Evolutionary conservation across 202 grass and related monocot genomes (phyloP).

Genomic region (Carex sylvatica): DNA sequence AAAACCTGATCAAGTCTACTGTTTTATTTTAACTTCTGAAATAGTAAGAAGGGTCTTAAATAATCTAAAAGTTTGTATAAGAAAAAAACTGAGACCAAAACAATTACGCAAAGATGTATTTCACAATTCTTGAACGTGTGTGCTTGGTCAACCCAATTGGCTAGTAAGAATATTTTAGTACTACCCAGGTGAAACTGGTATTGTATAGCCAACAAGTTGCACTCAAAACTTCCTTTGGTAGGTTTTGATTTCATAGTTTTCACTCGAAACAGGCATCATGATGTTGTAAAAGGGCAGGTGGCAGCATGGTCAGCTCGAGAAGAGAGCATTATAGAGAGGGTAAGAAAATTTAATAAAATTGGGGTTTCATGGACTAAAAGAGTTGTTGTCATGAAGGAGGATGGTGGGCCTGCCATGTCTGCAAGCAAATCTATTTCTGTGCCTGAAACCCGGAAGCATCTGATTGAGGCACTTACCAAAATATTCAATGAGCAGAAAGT

Average conservation of each 20-base stretch:
- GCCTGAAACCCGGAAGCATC: constrained; percentile 21
- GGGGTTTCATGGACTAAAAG: constrained; percentile 1
- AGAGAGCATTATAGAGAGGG: constrained; percentile 22
- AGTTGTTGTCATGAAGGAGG: neutral
- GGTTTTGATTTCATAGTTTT: neutral
- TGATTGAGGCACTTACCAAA: constrained; percentile 16
- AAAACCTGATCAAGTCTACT: neutral
- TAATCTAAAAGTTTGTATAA: neutral
- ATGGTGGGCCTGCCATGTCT: neutral
- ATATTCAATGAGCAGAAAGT: constrained; percentile 25
- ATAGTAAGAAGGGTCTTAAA: neutral
- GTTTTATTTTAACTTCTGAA: neutral
- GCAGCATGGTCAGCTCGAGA: constrained; percentile 29
- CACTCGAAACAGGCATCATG: constrained; percentile 7
- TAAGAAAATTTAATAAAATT: constrained; percentile 9
- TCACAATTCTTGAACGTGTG: neutral
- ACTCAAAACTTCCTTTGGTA: neutral
- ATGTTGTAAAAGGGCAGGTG: constrained; percentile 30
- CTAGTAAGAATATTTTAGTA: neutral
- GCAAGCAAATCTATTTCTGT: neutral
- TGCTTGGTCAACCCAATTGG: neutral
- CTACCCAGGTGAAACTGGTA: neutral
- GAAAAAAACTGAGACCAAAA: neutral
- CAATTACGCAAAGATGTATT: neutral
- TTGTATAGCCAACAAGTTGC: neutral